phyloP scores from a whole-genome alignment of 345 rosid species.

The Heritiera fomes region DNA sequence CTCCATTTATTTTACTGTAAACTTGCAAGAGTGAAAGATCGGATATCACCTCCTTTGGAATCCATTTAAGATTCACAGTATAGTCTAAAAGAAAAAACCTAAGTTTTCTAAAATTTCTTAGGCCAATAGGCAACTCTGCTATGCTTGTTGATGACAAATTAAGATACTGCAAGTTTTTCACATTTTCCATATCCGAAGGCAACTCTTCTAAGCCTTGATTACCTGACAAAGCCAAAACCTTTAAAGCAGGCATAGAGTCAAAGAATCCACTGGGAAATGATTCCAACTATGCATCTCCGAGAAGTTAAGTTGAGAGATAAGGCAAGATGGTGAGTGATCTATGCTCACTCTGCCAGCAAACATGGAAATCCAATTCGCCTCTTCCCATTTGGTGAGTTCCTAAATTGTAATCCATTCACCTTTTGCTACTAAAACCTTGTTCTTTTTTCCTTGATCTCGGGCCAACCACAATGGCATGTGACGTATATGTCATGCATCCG shows the following conservation, averaged over 20 bases:
- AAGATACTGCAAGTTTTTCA: slow-evolving; percentile 2
- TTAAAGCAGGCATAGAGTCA: background rate
- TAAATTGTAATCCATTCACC: background rate
- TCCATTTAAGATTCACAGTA: slow-evolving; percentile 6
- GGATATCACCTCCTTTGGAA: slow-evolving; percentile 11
- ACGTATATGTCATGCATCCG: slow-evolving; percentile 31
- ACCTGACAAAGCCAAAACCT: slow-evolving; percentile 12
- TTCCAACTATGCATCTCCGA: background rate
- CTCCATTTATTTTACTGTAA: slow-evolving; percentile 6
- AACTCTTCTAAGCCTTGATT: background rate
- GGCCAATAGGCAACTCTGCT: background rate
- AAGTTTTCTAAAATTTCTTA: background rate
- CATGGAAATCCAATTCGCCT: slow-evolving; percentile 13
- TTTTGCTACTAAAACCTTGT: slow-evolving; percentile 14
- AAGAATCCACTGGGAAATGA: slow-evolving; percentile 2
- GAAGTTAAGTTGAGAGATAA: slow-evolving; percentile 1
- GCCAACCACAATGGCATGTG: slow-evolving; percentile 32
- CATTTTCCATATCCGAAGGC: background rate
- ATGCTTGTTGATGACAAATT: slow-evolving; percentile 12
- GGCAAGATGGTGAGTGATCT: background rate
- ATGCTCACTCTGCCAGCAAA: background rate
- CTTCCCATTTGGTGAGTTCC: slow-evolving; percentile 9
- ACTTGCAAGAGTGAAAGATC: slow-evolving; percentile 3
- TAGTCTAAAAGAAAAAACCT: background rate
- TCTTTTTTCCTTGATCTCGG: slow-evolving; percentile 12